Conservation (phyloP, 1,139 yeast species). For the Blastobotrys buckinghamii region DNA sequence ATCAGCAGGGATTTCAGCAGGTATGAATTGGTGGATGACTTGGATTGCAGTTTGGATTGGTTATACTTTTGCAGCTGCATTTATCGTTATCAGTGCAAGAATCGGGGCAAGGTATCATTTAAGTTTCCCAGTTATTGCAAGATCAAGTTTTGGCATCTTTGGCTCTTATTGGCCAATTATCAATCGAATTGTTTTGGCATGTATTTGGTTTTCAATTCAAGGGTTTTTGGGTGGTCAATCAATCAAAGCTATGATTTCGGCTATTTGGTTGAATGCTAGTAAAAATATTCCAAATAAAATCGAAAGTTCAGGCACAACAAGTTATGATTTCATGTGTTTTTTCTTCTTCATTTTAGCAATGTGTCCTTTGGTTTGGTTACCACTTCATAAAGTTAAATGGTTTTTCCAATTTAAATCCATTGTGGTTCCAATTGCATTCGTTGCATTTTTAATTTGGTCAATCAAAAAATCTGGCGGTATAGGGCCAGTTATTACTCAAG, state of each 20-base stretch:
- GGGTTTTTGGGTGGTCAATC: conserved; percentile 80
- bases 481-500: conserved; percentile 58
- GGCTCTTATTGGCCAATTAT: conserved; percentile 37
- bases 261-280: conserved; percentile 40
- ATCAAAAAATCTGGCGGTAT: conserved; percentile 67
- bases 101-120: conserved; percentile 36
- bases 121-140: conserved; percentile 35
- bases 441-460: conserved; percentile 77
- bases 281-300: conserved; percentile 40
- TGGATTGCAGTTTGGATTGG: conserved; percentile 76
- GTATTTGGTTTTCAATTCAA: conserved; percentile 83
- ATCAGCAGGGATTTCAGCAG: conserved; percentile 68
- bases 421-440: conserved; percentile 73
- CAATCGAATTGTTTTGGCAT: conserved; percentile 56
- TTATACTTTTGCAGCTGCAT: conserved; percentile 29
- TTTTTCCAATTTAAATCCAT: conserved; percentile 74
- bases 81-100: conserved; percentile 33
- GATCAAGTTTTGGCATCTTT: conserved; percentile 36
- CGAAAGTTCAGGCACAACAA: conserved; percentile 48
- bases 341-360: conserved; percentile 74
- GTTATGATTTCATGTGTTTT: conserved; percentile 65
- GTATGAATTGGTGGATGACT: conserved; percentile 84
- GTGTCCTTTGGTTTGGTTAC: conserved; percentile 73
- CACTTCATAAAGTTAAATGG: conserved; percentile 76
- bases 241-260: conserved; percentile 48